phyloP scores from a whole-genome alignment of 106 monocot species.

The Cymbidium sinense region DNA sequence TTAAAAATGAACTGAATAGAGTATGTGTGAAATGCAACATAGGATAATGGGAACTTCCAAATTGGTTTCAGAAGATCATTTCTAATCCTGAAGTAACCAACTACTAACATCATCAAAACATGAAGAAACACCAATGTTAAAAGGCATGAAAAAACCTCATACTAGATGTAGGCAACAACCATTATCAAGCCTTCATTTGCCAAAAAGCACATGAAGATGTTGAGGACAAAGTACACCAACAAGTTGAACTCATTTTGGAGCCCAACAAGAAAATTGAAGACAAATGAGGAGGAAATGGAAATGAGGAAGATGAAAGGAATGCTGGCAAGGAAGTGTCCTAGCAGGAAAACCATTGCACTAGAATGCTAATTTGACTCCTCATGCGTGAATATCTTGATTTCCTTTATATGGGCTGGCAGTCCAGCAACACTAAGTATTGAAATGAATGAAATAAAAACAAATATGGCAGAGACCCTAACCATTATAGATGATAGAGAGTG shows the following conservation, averaged over 20 bases:
- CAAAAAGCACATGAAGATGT: slow-evolving; percentile 77
- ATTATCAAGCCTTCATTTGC: slow-evolving; percentile 90
- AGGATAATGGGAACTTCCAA: slow-evolving; percentile 88
- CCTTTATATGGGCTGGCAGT: slow-evolving; percentile 76
- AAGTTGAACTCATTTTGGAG: slow-evolving; percentile 79
- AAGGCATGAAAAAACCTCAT: slow-evolving; percentile 53
- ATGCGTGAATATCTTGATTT: slow-evolving; percentile 71
- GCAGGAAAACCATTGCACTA: slow-evolving; percentile 50
- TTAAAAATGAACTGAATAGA: slow-evolving; percentile 77
- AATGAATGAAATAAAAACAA: slow-evolving; percentile 79
- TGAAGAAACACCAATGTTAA: slow-evolving; percentile 56
- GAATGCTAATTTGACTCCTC: slow-evolving; percentile 80
- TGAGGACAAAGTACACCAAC: slow-evolving; percentile 86
- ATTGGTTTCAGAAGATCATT: slow-evolving; percentile 45
- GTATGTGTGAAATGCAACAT: slow-evolving; percentile 78
- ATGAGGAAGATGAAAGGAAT: slow-evolving; percentile 89
- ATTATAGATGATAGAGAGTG: slow-evolving; percentile 92
- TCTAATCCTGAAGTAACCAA: slow-evolving; percentile 71
- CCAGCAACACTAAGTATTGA: slow-evolving; percentile 74
- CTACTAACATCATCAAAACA: slow-evolving; percentile 94
- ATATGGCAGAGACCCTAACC: slow-evolving; percentile 85
- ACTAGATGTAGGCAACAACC: slow-evolving; percentile 62
- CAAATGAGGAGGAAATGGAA: slow-evolving; percentile 59
- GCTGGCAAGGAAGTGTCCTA: slow-evolving; percentile 72
- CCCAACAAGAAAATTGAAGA: slow-evolving; percentile 86